Percentiles rank a stretch among this genome's conserved stretches.
Evolutionary conservation across 495 filamentous ascomycete species (phyloP).

Genomic region (Aspergillus panamensis): DNA sequence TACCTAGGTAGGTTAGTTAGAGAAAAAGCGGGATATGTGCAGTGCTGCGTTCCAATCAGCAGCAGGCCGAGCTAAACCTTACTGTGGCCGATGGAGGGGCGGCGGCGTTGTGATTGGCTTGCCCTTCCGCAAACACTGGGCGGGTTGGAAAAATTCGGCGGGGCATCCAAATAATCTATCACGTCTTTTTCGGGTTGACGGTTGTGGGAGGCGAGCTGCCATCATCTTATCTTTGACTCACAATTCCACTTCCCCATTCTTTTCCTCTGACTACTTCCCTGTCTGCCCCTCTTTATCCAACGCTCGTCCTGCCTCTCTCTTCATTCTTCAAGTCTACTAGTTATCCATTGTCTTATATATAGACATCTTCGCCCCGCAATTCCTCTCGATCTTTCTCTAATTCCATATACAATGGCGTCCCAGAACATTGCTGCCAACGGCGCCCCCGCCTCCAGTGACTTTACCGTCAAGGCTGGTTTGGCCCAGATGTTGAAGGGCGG

Average conservation of each 20-base stretch:
- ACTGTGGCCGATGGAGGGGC: conserved; percentile 16
- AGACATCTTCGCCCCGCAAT: background rate
- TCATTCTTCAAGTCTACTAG: conserved; percentile 3
- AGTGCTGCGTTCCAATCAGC: background rate
- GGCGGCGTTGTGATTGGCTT: conserved; percentile 16
- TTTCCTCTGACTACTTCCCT: conserved; percentile 6
- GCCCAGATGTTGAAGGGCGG: conserved; percentile 98
- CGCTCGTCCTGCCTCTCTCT: conserved; percentile 2
- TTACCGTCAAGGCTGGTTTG: conserved; percentile 86
- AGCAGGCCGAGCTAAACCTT: conserved; percentile 4
- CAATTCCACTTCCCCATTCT: conserved; percentile 1
- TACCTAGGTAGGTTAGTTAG: no score
- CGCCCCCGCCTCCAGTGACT: conserved; percentile 42
- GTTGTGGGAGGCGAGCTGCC: background rate
- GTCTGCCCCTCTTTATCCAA: conserved; percentile 10
- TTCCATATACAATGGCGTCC: conserved; percentile 34
- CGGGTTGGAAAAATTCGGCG: conserved; percentile 10
- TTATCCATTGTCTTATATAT: conserved; percentile 6
- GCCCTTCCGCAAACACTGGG: conserved; percentile 8
- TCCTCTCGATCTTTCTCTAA: conserved; percentile 5
- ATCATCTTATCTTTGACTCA: conserved; percentile 21
- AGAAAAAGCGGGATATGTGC: background rate
- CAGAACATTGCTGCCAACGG: conserved; percentile 28
- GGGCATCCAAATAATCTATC: background rate
- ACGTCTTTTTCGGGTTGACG: no score